Evolutionary conservation across 805 yeast genomes (phyloP), one percentile per base, ranked within the genome.

Genomic region (Brettanomyces anomalus): DNA sequence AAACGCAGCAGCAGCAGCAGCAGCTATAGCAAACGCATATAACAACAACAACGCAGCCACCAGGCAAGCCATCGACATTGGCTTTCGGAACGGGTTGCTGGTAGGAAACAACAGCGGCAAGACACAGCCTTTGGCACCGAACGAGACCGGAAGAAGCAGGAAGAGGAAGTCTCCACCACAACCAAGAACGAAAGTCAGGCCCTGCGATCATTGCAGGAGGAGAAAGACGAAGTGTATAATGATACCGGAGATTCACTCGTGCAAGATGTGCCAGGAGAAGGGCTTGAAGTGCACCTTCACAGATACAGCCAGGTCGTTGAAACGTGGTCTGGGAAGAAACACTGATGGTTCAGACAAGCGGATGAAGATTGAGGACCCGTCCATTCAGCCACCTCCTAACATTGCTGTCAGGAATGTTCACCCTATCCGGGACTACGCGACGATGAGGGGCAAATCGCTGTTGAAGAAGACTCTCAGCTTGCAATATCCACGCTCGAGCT

Each of bases 401-500:
- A 54, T 58, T n/a, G 61, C 64, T 3, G 70, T 76, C 31, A 54
- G 81, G 42, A 78, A 74, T 33, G 72, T 67, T 20, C 68, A 71
- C 3, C 87, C 87, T 2, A 68, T 81, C 13, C 79, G 76, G 41
- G 89, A 83, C 57, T 82, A 83, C 58, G 71, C 85, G 1, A 58
- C 68, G 34, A 70, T 82, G 60, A 78, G 73, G 49, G 79, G 79
- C 3, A 73, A 79, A 46, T 79, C 86, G 3, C 60, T 82, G 20
- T 67, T 82, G 49, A 81, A 79, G 53, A 79, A 77, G 50, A 80
- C 88, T 0, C 66, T 81, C 28, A 74, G 85, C n/a, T 63, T 85
- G 17, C 96, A 87, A 57, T 86, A 80, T 53, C 96, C 97, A 1
- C 67, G 96, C 44, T 87, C 96, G 0, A 82, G 95, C 16, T 86